These are phyloP conservation scores for Neodidymelliopsis sp. DNA, from an alignment of 2,329 filamentous ascomycete genomes.

Conservation along the genomic window DNA sequence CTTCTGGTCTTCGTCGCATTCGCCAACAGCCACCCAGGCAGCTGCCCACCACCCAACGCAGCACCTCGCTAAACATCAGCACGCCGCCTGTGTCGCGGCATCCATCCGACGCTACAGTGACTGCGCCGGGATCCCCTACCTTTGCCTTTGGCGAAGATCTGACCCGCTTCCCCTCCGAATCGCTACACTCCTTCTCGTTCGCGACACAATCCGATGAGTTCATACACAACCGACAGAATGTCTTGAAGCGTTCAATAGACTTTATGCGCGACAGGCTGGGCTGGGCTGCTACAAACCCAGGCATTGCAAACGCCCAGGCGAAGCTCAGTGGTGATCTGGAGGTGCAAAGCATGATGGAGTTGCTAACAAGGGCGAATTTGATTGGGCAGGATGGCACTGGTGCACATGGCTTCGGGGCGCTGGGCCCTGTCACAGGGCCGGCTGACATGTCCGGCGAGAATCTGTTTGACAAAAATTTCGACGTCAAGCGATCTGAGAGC, in stretches of 20 bases:
- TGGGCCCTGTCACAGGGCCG: slow-evolving; percentile 81
- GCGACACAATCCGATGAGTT: slow-evolving; percentile 93
- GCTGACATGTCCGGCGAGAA: slow-evolving; percentile 76
- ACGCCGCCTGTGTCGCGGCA: slow-evolving; percentile 64
- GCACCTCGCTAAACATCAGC: slow-evolving; percentile 71
- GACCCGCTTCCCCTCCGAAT: slow-evolving; percentile 91
- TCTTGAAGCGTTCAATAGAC: slow-evolving; percentile 91
- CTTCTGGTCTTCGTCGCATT: slow-evolving; percentile 90
- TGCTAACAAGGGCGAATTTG: slow-evolving; percentile 81
- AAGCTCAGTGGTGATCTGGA: slow-evolving; percentile 83
- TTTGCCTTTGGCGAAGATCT: slow-evolving; percentile 84
- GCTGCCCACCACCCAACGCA: slow-evolving; percentile 66
- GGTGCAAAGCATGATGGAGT: slow-evolving; percentile 87
- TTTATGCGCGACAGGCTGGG: slow-evolving; percentile 94
- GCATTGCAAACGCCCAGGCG: slow-evolving; percentile 83
- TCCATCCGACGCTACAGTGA: slow-evolving; percentile 60
- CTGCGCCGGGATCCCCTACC: slow-evolving; percentile 72
- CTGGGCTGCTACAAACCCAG: slow-evolving; percentile 78
- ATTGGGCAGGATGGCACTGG: slow-evolving; percentile 72
- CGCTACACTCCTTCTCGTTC: slow-evolving; percentile 97
- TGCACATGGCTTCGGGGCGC: slow-evolving; percentile 55
- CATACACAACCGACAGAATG: slow-evolving; percentile 89
- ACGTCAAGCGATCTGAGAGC: slow-evolving; percentile 59
- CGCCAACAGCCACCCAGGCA: slow-evolving; percentile 74
- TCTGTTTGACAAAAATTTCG: slow-evolving; percentile 84